phyloP scores from a whole-genome alignment of 108 stramenopile species.

The Pseudonitzschia delicatissima region DNA sequence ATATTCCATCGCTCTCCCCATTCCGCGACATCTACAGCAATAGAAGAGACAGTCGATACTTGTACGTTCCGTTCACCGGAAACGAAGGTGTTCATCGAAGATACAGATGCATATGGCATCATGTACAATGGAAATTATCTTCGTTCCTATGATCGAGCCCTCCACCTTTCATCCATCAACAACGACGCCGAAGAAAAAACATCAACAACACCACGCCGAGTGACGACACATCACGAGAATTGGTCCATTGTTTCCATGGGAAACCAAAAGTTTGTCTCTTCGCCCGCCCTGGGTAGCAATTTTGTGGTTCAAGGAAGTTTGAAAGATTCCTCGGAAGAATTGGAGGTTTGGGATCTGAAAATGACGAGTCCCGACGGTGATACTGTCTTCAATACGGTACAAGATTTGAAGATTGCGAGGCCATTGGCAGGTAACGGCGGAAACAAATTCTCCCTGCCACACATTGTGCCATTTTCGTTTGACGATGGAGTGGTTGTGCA shows the following conservation, averaged over 20 bases:
- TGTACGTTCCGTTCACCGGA: too few species aligned
- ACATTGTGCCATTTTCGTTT: too few species aligned
- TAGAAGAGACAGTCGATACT: too few species aligned
- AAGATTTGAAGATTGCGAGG: conserved; percentile 26
- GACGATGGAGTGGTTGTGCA: too few species aligned
- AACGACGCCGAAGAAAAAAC: not conserved
- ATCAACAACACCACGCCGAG: not conserved
- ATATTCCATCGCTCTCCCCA: too few species aligned
- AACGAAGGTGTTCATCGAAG: too few species aligned
- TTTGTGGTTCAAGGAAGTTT: conserved; percentile 50
- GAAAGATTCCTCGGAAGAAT: not conserved
- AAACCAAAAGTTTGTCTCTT: conserved; percentile 59
- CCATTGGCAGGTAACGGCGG: not conserved
- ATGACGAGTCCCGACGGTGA: conserved; percentile 28
- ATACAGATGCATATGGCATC: conserved; percentile 76
- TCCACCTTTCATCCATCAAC: conserved; percentile 20
- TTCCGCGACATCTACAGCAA: too few species aligned
- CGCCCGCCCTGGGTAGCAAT: conserved; percentile 51
- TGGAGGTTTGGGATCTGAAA: conserved; percentile 56
- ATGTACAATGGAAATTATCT: conserved; percentile 75
- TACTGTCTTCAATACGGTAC: conserved; percentile 48
- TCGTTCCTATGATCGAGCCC: conserved; percentile 60
- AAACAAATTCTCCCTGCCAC: not conserved
- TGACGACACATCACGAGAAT: conserved; percentile 8
- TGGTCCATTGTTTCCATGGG: conserved; percentile 51